phyloP scores from a whole-genome alignment of 2,329 filamentous ascomycete genomes.

The Pseudonectria buxi region DNA sequence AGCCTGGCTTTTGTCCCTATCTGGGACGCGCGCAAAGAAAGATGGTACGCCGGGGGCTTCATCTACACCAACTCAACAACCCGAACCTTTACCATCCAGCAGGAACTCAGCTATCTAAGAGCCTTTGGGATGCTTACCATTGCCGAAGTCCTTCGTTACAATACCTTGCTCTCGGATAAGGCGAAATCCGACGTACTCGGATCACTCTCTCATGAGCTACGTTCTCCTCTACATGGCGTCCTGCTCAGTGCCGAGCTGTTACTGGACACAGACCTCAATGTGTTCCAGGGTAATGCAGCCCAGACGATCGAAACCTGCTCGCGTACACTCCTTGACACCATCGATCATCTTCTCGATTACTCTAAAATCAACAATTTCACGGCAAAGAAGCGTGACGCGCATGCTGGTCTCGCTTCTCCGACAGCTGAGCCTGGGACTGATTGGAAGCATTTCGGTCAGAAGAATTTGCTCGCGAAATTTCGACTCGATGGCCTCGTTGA shows the following conservation, averaged over 20 bases:
- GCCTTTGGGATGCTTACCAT: constrained; percentile 50
- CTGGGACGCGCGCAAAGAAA: constrained; percentile 38
- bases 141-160: constrained; percentile 45
- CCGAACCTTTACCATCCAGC: constrained; percentile 37
- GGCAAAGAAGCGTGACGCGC: constrained; percentile 2
- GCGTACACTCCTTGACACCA: constrained; percentile 45
- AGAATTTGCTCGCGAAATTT: constrained; percentile 17
- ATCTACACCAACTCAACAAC: constrained; percentile 39
- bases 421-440: background rate
- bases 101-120: constrained; percentile 44
- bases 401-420: constrained; percentile 1
- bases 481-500: constrained; percentile 36
- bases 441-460: constrained; percentile 10
- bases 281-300: constrained; percentile 39
- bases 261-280: constrained; percentile 41
- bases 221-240: constrained; percentile 55
- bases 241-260: constrained; percentile 48
- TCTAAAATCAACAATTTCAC: constrained; percentile 44
- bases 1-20: constrained; percentile 42
- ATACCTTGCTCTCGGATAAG: constrained; percentile 31
- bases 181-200: constrained; percentile 53
- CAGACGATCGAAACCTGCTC: constrained; percentile 45
- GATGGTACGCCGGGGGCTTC: constrained; percentile 45
- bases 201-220: constrained; percentile 54
- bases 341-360: constrained; percentile 48